A percentile compares a stretch with the other conserved stretches of the same genome.
Evolutionary conservation across 345 rosid genomes (phyloP).

Genomic region (Eucalyptus cloeziana): DNA sequence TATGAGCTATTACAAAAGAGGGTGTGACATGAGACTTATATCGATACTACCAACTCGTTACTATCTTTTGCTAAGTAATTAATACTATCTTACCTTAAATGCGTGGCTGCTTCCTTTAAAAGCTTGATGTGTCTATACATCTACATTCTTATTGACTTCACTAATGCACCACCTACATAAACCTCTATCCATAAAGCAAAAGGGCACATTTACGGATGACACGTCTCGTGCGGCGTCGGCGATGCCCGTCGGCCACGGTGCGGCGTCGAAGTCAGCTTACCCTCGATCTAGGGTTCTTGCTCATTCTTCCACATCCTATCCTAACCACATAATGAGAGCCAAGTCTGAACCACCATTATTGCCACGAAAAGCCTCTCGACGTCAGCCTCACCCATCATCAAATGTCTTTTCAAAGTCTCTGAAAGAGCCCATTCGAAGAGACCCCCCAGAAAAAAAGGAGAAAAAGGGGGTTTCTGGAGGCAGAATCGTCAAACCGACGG

Average conservation of each 20-base stretch:
- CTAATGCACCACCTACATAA: not conserved
- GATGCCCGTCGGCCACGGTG: not conserved
- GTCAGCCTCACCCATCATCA: not conserved
- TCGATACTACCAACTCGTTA: fast-evolving
- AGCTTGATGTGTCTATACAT: not conserved
- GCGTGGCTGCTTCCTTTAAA: not conserved
- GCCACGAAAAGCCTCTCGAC: not conserved
- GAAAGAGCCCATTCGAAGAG: not conserved
- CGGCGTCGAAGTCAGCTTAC: constrained; percentile 23
- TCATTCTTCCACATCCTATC: not conserved
- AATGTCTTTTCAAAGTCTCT: not conserved
- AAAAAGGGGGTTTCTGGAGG: not conserved
- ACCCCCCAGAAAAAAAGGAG: not conserved
- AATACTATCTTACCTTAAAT: not conserved
- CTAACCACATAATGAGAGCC: not conserved
- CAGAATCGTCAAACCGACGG: not conserved
- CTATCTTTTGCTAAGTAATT: not conserved
- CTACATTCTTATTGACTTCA: not conserved
- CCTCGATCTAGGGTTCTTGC: constrained; percentile 9
- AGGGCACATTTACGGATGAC: not conserved
- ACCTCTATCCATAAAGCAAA: not conserved
- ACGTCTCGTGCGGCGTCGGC: constrained; percentile 13
- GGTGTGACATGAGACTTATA: not conserved
- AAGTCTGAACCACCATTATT: not conserved
- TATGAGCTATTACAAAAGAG: not conserved